Evolutionary conservation across 495 filamentous ascomycete species (phyloP).

Genomic region (Staphylotrichum tortipilum): DNA sequence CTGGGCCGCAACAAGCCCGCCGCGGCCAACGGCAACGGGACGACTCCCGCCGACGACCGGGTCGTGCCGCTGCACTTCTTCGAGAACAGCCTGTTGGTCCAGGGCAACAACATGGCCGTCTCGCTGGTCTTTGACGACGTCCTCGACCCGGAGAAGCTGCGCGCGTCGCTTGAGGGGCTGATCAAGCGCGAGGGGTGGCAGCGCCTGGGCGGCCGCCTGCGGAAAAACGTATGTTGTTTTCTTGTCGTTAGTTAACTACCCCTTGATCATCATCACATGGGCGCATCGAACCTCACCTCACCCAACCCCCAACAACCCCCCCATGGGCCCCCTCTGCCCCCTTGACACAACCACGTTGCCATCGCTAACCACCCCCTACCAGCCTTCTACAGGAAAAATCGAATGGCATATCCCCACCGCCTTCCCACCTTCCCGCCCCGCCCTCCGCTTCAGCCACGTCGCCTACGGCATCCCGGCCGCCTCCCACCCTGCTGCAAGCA

Average conservation of each 20-base stretch:
- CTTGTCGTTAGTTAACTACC: too few species aligned
- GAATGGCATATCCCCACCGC: conserved; percentile 37
- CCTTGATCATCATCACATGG: too few species aligned
- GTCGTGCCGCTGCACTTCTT: conserved; percentile 31
- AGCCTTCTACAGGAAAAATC: conserved; percentile 14
- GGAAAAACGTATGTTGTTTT: conserved; percentile 18
- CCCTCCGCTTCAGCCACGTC: conserved; percentile 26
- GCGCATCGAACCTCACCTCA: too few species aligned
- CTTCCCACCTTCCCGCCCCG: conserved; percentile 28
- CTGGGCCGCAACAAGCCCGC: conserved; percentile 10
- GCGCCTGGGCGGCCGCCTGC: conserved; percentile 34
- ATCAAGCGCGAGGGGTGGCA: conserved; percentile 31
- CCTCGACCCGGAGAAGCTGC: conserved; percentile 33
- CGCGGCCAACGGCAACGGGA: conserved; percentile 8
- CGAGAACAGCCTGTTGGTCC: conserved; percentile 30
- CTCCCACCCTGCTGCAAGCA: conserved; percentile 27
- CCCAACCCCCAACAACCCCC: too few species aligned
- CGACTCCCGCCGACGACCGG: conserved; percentile 17
- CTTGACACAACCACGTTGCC: too few species aligned
- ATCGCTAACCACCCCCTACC: too few species aligned
- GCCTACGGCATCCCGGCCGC: conserved; percentile 15
- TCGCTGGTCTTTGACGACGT: conserved; percentile 42
- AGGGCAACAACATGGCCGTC: conserved; percentile 29
- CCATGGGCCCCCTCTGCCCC: too few species aligned
- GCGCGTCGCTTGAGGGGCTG: conserved; percentile 24